A percentile compares a stretch with the other conserved stretches of the same genome.
Conservation (phyloP, 306 rosid species). For the Mimosa bimucronata region DNA sequence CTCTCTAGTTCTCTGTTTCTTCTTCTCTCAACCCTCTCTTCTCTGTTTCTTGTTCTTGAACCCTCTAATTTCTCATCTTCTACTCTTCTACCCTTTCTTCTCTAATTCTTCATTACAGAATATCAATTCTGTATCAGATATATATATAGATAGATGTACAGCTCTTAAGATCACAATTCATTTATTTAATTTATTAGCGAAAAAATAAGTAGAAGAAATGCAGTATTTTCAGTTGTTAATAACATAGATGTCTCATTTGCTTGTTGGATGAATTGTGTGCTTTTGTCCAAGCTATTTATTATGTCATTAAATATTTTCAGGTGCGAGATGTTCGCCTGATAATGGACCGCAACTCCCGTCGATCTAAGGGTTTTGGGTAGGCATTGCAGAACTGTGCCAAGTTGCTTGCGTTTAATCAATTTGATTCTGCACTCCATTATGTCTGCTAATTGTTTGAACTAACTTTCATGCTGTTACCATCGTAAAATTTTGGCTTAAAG, state of each 20-base stretch:
- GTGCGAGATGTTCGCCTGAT: constrained; percentile 98
- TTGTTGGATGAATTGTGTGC: constrained; percentile 3
- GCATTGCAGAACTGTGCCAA: constrained; percentile 37
- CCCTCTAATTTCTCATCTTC: too few species aligned
- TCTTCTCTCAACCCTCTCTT: too few species aligned
- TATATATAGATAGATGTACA: not conserved
- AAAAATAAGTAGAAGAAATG: constrained; percentile 18
- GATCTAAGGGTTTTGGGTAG: constrained; percentile 98
- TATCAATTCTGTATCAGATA: too few species aligned
- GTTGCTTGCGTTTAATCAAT: constrained; percentile 15
- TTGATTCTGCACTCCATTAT: constrained; percentile 20
- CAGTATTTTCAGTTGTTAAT: constrained; percentile 11
- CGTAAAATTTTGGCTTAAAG: not conserved
- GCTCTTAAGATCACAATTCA: not conserved
- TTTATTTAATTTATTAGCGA: constrained; percentile 20
- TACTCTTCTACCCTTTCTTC: too few species aligned
- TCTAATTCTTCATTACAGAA: too few species aligned
- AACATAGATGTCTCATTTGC: constrained; percentile 3
- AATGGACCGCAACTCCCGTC: constrained; percentile 97
- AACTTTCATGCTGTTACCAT: not conserved
- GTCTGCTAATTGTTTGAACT: not conserved
- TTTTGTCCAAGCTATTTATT: constrained; percentile 21
- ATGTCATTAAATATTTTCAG: constrained; percentile 46
- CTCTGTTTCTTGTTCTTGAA: too few species aligned
- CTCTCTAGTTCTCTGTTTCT: too few species aligned